Evolutionary conservation across 164 flowering plant species (phyloP).

Genomic region (Litsea cubeba): DNA sequence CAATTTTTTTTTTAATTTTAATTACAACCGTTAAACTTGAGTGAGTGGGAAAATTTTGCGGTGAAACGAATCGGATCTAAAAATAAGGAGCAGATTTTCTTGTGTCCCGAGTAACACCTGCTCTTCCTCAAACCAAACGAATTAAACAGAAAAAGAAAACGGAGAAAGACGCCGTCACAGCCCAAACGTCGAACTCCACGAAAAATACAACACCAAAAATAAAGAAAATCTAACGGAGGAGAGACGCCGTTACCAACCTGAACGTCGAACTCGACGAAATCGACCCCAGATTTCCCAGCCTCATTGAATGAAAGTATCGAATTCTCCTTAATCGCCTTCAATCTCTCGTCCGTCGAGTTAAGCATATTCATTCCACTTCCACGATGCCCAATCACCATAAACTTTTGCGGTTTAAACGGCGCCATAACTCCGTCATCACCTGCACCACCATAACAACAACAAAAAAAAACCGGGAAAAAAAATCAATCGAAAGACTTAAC

Average conservation of each 20-base stretch:
- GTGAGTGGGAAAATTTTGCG: too few relatives aligned
- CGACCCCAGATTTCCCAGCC: constrained; percentile 49
- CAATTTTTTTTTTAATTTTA: too few relatives aligned
- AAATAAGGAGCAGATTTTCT: too few relatives aligned
- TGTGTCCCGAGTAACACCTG: too few relatives aligned
- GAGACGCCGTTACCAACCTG: constrained; percentile 41
- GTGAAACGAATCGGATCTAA: too few relatives aligned
- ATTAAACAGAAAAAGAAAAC: too few relatives aligned
- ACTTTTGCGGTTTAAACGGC: constrained; percentile 28
- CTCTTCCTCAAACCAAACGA: too few relatives aligned
- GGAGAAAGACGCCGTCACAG: too few relatives aligned
- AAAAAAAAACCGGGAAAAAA: neutral
- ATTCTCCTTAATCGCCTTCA: constrained; percentile 71
- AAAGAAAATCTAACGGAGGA: neutral
- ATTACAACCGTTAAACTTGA: too few relatives aligned
- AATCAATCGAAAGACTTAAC: neutral
- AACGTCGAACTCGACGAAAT: constrained; percentile 85
- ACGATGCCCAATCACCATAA: constrained; percentile 75
- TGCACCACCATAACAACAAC: neutral
- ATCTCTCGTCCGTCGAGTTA: constrained; percentile 52
- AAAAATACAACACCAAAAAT: neutral
- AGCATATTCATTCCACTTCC: constrained; percentile 83
- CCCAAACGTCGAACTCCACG: neutral
- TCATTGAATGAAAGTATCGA: constrained; percentile 65
- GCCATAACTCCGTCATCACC: constrained; percentile 18